Evolutionary conservation across 257 asterid species (phyloP), one percentile per base, ranked within the genome.

Genomic region (Asclepias syriaca): DNA sequence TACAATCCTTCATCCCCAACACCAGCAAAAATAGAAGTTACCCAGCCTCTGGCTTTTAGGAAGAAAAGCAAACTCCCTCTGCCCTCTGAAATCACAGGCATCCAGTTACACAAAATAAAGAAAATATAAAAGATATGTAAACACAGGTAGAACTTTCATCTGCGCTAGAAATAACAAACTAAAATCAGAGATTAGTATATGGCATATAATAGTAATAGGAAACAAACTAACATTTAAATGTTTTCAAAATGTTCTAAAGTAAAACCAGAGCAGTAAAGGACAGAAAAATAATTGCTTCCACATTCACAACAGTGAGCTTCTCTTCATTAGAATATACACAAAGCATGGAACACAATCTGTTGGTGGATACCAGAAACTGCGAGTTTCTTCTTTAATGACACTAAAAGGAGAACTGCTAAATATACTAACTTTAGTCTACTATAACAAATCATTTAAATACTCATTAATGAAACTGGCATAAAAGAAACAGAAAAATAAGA

Each of bases 1-100:
- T 79, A 77, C 95, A 95, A 83, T 72, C 98, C 99, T 70, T 95
- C 98, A 74, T 94, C 97, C 72, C 90, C 87, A 77, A 94, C 96
- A 77, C 99, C 99, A 81, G 99, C 98, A 78, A 97, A 88, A 74
- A 94, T 84, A 37, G 93, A 89, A 74, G 97, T 88, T 69, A 75
- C 87, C 97, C 88, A 91, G 74, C 99, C 98, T 86, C 71, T 84
- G 76, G 89, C 86, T 80, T 94, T 94, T 74, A 94, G 87, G 87
- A 80, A 86, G 81, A 76, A 92, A 82, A 60, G 98, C 86, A 94
- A 83, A 74, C 98, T 89, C 73, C 99, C 98, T 80, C 87, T 87
- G 81, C 99, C 98, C 96, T 94, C 99, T 94, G 98, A 72, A 84
- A 85, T 29, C 61, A 67, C 40, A 72, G 63, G 12, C 59, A 75